Base-by-base conservation (phyloP, 148 eudicot species). In the Amaranthus hypochondriacus region DNA sequence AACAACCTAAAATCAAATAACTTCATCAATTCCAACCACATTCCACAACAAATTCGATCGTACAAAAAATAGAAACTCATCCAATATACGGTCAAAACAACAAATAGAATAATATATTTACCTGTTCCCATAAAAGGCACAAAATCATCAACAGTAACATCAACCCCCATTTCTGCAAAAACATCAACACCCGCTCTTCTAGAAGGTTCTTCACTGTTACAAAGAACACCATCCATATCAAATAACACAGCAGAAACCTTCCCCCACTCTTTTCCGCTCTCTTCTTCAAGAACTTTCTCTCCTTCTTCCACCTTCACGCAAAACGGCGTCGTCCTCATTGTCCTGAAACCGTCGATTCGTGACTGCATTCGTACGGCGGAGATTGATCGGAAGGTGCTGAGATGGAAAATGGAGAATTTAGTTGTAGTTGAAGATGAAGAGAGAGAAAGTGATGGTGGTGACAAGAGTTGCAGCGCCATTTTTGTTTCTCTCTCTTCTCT, bases 81-180 rank as follows among this genome's bases (percentile, higher is more conserved):
- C 7, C 1, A 52, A 9, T 10, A 71, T 44, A 47, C 9, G 9
- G 4, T 56, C 39, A 43, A 56, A 14, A 9, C 8, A 9, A n/a
- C 52, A 6, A 7, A 47, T 5, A 0, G 2, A 62, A 28, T 6
- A 0, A 49, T 9, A 48, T 9, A 47, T 4, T 52, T 91, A 95
- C 99, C 99, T 64, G 96, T 95, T 67, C 97, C 99, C 94, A 83
- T 92, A 78, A 92, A 95, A n/a, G 97, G 99, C 43, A 92, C 87
- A 64, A 95, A 95, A 76, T 95, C 99, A 18, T 92, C 89, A 50
- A 79, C 89, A 3, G 90, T 80, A 56, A 92, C 99, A 62, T 79
- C 70, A 39, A 95, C 94, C 6, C 99, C 99, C 87, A 95, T 86
- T 66, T 95, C 96, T 13, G 86, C 89, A 48, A 95, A 95, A 46